Conservation (phyloP, 495 filamentous ascomycete genomes). For the Podospora appendiculata region DNA sequence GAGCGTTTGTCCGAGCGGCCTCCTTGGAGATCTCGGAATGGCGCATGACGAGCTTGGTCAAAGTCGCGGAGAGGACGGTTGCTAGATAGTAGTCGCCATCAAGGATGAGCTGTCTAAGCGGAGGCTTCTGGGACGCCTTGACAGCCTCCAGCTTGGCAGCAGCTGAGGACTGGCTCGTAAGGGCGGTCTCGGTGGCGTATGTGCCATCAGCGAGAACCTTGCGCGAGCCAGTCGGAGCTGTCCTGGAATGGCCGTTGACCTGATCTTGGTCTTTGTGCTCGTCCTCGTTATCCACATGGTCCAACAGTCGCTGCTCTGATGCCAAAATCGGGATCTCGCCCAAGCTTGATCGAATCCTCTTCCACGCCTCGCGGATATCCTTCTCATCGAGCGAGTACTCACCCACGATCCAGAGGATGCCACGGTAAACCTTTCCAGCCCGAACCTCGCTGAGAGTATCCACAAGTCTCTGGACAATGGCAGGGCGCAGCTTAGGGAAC, state of each 20-base stretch:
- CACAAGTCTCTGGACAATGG: slow-evolving; percentile 83
- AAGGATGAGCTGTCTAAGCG: slow-evolving; percentile 87
- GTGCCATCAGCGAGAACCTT: slow-evolving; percentile 95
- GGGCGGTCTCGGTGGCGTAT: slow-evolving; percentile 91
- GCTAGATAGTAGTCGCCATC: slow-evolving; percentile 98
- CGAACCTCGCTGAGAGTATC: slow-evolving; percentile 88
- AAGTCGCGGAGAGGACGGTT: slow-evolving; percentile 84
- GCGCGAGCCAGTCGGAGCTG: slow-evolving; percentile 70
- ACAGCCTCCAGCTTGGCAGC: slow-evolving; percentile 92
- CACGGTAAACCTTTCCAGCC: slow-evolving; percentile 94
- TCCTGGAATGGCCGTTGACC: slow-evolving; percentile 73
- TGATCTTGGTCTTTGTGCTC: slow-evolving; percentile 58
- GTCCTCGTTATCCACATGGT: slow-evolving; percentile 47
- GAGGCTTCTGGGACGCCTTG: slow-evolving; percentile 94
- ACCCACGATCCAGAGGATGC: slow-evolving; percentile 94
- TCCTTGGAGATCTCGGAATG: slow-evolving; percentile 92
- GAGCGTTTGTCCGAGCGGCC: slow-evolving; percentile 78
- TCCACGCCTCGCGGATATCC: slow-evolving; percentile 96
- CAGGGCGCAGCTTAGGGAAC: slow-evolving; percentile 80
- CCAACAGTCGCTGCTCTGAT: slow-evolving; percentile 86
- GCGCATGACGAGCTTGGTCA: slow-evolving; percentile 97
- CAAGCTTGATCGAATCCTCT: slow-evolving; percentile 84
- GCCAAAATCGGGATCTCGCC: slow-evolving; percentile 97
- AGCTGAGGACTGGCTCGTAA: slow-evolving; percentile 84
- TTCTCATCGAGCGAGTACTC: slow-evolving; percentile 92